Base-by-base conservation (phyloP, 2,329 filamentous ascomycete species). In the Cryphonectria naterciae region DNA sequence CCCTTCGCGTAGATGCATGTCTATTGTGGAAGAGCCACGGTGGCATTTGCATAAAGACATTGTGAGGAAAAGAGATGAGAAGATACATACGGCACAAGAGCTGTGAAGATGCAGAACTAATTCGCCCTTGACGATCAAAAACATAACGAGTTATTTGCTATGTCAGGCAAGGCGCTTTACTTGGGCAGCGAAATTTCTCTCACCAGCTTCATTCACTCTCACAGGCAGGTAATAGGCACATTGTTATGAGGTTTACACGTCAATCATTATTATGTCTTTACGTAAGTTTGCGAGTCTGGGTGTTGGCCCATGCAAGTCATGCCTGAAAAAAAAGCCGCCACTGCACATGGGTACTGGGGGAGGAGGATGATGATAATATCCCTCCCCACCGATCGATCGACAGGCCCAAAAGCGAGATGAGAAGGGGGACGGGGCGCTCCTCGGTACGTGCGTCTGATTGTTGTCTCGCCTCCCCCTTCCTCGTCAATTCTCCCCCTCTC, bases 211-310 rank as follows among this genome's bases (percentile, higher is more conserved):
- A 1, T 39, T 61, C 58, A 61, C 58, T 11, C 32, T 13, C 35
- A 41, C 64, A 52, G 13, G 46, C 4, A 32, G 37, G 13, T 19
- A 39, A 43, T 17, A 22, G 5, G 46, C 46, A 25, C 35, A n/a
- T n/a, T 32, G 0, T 54, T 25, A 35, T 65, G 46, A 13, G 41
- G 19, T 67, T 67, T 62, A 61, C n/a, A 52, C 67, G 41, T 63
- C 80, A 79, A 78, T 80, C 79, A 81, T 78, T 79, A 79, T 79
- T 78, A 65, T 80, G 77, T 80, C 64, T 72, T 75, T 80, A 81
- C 79, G 77, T 76, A 71, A 74, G 68, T 71, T 70, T 73, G 75
- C 73, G 70, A 73, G 65, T 70, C 70, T 69, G 68, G 46, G 69
- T 73, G 70, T 70, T 68, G n/a, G 70, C 69, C 61, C 60, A 60